Conservation (phyloP, 768 basidiomycete species). For the Clathrus columnatus region DNA sequence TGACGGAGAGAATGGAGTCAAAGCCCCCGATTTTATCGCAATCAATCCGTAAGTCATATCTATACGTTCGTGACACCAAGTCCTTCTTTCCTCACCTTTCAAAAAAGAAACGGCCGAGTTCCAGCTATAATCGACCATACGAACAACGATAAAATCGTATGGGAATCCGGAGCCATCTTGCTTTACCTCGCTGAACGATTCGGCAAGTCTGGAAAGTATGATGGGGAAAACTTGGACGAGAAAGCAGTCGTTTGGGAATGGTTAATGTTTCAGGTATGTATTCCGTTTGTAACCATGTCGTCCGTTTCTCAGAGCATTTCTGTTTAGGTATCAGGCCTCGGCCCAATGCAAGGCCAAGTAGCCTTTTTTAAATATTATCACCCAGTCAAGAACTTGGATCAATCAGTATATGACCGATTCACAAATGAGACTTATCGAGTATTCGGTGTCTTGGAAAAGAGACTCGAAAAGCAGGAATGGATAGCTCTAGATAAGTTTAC, state of each 20-base stretch:
- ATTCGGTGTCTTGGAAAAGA: too few species aligned
- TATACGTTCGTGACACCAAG: slow-evolving; percentile 25
- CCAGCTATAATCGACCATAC: slow-evolving; percentile 56
- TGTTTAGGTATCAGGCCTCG: slow-evolving; percentile 3
- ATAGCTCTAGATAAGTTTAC: too few species aligned
- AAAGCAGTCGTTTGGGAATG: not conserved
- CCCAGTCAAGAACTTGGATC: slow-evolving; percentile 13
- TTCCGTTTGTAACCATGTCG: not conserved
- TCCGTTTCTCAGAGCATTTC: not conserved
- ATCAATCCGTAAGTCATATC: not conserved
- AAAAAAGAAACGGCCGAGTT: too few species aligned
- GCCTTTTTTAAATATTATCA: slow-evolving; percentile 14
- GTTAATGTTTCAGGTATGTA: not conserved
- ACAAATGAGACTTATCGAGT: too few species aligned
- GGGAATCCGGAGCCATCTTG: slow-evolving; percentile 75
- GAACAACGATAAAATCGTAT: slow-evolving; percentile 49
- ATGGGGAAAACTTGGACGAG: slow-evolving; percentile 9
- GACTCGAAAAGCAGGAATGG: too few species aligned
- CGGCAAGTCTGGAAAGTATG: slow-evolving; percentile 63
- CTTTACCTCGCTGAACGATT: slow-evolving; percentile 74
- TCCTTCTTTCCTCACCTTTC: slow-evolving; percentile 62
- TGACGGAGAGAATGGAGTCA: slow-evolving; percentile 1
- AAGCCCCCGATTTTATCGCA: not conserved
- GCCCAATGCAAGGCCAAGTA: slow-evolving; percentile 1
- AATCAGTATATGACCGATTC: slow-evolving; percentile 12